Evolutionary conservation across 345 rosid species (phyloP).

Genomic region (Trapa incisa): DNA sequence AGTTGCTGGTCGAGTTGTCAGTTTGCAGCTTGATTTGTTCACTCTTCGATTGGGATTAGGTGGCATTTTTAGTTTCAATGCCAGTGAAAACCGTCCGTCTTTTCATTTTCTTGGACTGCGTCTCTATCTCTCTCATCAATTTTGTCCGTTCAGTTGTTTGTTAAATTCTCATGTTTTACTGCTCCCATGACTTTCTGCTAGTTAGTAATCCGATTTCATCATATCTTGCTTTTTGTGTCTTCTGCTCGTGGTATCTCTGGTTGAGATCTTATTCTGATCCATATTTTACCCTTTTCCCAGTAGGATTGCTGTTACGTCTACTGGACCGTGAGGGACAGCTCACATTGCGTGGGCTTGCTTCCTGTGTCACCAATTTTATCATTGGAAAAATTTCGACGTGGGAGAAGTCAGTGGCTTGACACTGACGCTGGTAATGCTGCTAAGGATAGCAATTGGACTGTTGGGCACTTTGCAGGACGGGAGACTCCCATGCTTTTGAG

Average conservation of each 20-base stretch:
- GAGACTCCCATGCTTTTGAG: neutral
- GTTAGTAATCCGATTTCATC: no score
- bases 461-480: neutral
- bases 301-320: neutral
- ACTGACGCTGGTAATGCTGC: neutral
- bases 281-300: neutral
- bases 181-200: no score
- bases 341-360: neutral
- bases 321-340: neutral
- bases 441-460: neutral
- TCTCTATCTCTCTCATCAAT: no score
- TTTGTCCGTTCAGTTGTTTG: no score
- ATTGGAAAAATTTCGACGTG: neutral
- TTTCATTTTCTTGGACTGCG: neutral
- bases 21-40: neutral
- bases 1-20: neutral
- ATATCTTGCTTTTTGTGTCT: no score
- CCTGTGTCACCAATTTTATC: neutral
- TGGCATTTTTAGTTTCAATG: neutral
- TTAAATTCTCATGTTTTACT: no score
- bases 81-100: neutral
- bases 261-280: neutral
- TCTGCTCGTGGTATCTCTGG: neutral
- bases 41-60: neutral
- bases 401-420: neutral